A percentile compares a stretch with the other conserved stretches of the same genome.
phyloP scores from a whole-genome alignment of 2,329 filamentous ascomycete genomes.

The Alternaria dauci region DNA sequence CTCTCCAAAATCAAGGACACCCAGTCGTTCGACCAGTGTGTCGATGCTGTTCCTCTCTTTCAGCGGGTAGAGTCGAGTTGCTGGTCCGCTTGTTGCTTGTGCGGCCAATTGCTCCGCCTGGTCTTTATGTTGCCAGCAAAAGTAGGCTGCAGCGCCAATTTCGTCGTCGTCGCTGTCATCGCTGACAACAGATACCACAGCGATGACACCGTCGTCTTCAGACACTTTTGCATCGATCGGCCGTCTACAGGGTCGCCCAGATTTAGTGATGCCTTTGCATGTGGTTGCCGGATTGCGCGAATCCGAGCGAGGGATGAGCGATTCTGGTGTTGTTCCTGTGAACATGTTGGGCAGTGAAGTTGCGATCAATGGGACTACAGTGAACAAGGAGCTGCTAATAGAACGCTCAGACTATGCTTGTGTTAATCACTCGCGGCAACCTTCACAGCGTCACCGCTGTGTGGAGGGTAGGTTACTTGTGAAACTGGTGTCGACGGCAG shows the following conservation, averaged over 20 bases:
- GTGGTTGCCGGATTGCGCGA: slow-evolving; percentile 84
- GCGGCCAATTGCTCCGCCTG: slow-evolving; percentile 67
- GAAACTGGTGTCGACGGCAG: not conserved
- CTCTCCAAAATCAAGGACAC: slow-evolving; percentile 71
- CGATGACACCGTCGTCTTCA: slow-evolving; percentile 51
- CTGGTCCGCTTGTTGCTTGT: slow-evolving; percentile 29
- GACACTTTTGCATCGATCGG: slow-evolving; percentile 64
- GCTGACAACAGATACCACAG: slow-evolving; percentile 49
- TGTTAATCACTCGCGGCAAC: not conserved
- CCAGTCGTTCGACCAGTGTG: slow-evolving; percentile 81
- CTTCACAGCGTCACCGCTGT: slow-evolving; percentile 15
- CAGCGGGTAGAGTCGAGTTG: slow-evolving; percentile 62
- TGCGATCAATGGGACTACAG: not conserved
- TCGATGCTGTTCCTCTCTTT: slow-evolving; percentile 81
- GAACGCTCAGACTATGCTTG: not conserved
- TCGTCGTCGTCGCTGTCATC: slow-evolving; percentile 60
- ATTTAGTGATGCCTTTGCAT: slow-evolving; percentile 85
- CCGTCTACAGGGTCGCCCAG: slow-evolving; percentile 83
- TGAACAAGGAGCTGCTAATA: not conserved
- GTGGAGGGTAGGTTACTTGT: not conserved
- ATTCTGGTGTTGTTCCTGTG: slow-evolving; percentile 73
- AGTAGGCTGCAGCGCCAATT: slow-evolving; percentile 68
- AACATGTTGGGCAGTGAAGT: slow-evolving; percentile 35
- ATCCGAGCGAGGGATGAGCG: slow-evolving; percentile 78
- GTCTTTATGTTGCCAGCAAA: slow-evolving; percentile 96